A percentile compares a stretch with the other conserved stretches of the same genome.
Evolutionary conservation across 441 rosid genomes (phyloP).

Genomic region (Aleurites moluccanus): DNA sequence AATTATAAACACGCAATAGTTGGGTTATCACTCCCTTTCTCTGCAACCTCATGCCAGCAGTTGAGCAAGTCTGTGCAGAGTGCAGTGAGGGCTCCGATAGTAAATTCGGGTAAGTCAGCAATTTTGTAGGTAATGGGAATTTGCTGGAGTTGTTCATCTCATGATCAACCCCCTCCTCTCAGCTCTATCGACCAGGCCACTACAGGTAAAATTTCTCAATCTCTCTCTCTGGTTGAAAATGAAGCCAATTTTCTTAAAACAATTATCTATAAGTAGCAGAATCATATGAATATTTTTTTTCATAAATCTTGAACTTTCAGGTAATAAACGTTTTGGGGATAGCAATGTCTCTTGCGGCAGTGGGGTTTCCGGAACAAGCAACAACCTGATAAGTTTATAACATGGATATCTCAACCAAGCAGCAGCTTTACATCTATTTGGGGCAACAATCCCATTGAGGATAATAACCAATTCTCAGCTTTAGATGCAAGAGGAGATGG

Average conservation of each 20-base stretch:
- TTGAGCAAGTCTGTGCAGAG: no score
- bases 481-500: neutral
- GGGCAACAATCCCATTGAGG: neutral
- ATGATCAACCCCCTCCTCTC: neutral
- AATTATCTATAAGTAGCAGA: neutral
- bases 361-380: neutral
- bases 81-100: no score
- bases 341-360: neutral
- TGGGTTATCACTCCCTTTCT: no score
- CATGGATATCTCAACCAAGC: conserved; percentile 14
- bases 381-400: neutral
- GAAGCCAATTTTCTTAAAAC: no score
- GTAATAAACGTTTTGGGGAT: neutral
- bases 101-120: neutral
- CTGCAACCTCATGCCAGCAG: no score
- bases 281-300: neutral
- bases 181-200: neutral
- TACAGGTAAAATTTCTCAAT: neutral
- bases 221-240: neutral
- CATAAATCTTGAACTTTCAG: neutral
- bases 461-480: neutral
- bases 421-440: neutral
- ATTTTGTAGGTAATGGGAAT: neutral
- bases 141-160: neutral
- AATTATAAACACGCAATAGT: no score